These are phyloP conservation scores for Hypoxylon sp. DNA, from an alignment of 2,329 filamentous ascomycete genomes.

Conservation along the genomic window DNA sequence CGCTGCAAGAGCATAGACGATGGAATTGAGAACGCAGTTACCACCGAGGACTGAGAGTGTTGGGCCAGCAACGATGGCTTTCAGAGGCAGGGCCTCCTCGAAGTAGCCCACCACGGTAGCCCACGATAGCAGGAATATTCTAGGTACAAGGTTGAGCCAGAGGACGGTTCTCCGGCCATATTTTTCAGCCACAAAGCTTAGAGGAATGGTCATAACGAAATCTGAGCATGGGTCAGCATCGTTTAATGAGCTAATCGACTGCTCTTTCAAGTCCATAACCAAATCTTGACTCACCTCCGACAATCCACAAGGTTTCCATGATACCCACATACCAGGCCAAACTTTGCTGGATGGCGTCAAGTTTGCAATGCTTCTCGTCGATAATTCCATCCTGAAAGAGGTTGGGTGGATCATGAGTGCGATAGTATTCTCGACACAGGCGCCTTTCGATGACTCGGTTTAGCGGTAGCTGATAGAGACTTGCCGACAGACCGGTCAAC, in stretches of 20 bases:
- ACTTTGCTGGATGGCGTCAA: constrained; percentile 63
- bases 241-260: neutral
- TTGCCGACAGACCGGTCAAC: constrained; percentile 62
- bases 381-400: constrained; percentile 57
- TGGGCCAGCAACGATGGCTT: constrained; percentile 58
- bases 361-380: constrained; percentile 67
- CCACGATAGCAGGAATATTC: constrained; percentile 58
- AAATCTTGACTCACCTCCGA: constrained; percentile 56
- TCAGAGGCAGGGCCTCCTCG: constrained; percentile 54
- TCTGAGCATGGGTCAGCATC: constrained; percentile 52
- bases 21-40: constrained; percentile 65
- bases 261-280: neutral
- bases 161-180: constrained; percentile 58
- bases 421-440: constrained; percentile 66
- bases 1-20: constrained; percentile 62
- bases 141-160: constrained; percentile 60
- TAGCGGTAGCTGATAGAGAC: constrained; percentile 63
- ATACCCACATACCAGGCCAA: constrained; percentile 66
- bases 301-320: constrained; percentile 64
- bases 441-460: constrained; percentile 62
- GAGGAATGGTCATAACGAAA: constrained; percentile 63
- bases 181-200: constrained; percentile 61
- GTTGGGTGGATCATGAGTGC: constrained; percentile 54
- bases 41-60: constrained; percentile 62
- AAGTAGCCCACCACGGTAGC: constrained; percentile 57